Base-by-base conservation (phyloP, 805 yeast species). In the Yamadazyma philogaea region DNA sequence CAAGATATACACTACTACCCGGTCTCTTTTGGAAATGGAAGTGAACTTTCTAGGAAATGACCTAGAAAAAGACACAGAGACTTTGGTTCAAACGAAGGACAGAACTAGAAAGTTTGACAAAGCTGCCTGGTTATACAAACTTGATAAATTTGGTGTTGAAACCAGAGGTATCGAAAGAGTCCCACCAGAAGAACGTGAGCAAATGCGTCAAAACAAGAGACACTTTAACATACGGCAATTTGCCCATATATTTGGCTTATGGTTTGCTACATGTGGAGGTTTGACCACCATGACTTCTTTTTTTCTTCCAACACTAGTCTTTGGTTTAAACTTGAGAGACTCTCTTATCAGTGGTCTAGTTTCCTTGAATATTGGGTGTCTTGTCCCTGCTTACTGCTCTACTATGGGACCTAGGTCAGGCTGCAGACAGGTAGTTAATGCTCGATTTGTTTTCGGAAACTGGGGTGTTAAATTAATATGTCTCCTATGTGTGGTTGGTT, bases 251-350 rank as follows among this genome's bases (percentile, higher is more conserved):
- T 37, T 59, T 19, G 71, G 70, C 1, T 55, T 66, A 8, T 66
- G 70, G 70, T 53, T 61, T 42, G 63, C 70, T 28, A 70, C 65
- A 2, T 63, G 70, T 47, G 70, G 68, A 8, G 70, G 71, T 1
- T 46, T 66, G 21, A 63, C 70, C 3, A 59, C 70, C 6, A 65
- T 63, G 70, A 57, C 66, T 2, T 59, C 68, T 18, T 66, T 61
- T 44, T 66, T 64, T 38, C 48, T 64, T 14, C 63, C 69, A 4
- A 56, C 67, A 0, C 43, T 66, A 20, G 26, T 57, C 7, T 65
- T 45, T 35, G 62, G 63, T 0, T 50, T 65, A 10, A 55, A 57
- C 39, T 34, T 58, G 22, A 53, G 48, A 35, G 56, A 63, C 45
- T 42, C 66, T 3, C 43, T 66, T 35, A 44, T 63, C 15, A 54